These are phyloP conservation scores for Apiotrichum brassicae DNA, from an alignment of 1,284 basidiomycete genomes.

Conservation along the genomic window DNA sequence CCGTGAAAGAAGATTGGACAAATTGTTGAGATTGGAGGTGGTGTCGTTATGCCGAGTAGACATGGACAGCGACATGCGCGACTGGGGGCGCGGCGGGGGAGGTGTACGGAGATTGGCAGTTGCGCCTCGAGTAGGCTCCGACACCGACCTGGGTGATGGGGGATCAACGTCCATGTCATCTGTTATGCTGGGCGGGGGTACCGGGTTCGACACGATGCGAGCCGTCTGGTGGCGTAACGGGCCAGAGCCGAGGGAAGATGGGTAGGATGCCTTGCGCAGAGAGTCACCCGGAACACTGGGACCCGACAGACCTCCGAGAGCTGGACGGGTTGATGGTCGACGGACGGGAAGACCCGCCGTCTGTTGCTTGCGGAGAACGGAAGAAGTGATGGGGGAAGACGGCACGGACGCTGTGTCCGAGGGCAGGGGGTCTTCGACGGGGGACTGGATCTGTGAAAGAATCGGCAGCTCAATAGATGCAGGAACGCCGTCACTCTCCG, in stretches of 20 bases:
- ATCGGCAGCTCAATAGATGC: no score
- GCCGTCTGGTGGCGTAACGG: slow-evolving; percentile 28
- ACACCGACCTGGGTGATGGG: neutral
- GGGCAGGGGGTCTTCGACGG: no score
- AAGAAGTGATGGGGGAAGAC: neutral
- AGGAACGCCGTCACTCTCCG: no score
- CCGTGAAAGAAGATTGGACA: slow-evolving; percentile 39
- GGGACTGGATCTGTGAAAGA: no score
- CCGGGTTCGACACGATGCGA: slow-evolving; percentile 39
- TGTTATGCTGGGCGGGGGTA: slow-evolving; percentile 11
- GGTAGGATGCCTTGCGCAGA: slow-evolving; percentile 35
- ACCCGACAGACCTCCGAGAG: neutral
- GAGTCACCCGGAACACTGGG: neutral
- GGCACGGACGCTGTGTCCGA: no score
- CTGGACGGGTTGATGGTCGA: slow-evolving; percentile 5
- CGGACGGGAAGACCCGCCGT: neutral
- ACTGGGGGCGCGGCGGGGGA: neutral
- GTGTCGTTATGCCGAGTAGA: slow-evolving; percentile 30
- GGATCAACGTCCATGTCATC: neutral
- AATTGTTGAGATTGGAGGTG: slow-evolving; percentile 32
- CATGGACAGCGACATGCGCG: slow-evolving; percentile 14
- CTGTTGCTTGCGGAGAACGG: no score
- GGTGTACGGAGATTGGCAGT: neutral
- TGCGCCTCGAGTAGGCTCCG: neutral
- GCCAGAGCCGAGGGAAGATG: slow-evolving; percentile 36